Conservation (phyloP, 2,329 filamentous ascomycete species). For the Massarina eburnea region DNA sequence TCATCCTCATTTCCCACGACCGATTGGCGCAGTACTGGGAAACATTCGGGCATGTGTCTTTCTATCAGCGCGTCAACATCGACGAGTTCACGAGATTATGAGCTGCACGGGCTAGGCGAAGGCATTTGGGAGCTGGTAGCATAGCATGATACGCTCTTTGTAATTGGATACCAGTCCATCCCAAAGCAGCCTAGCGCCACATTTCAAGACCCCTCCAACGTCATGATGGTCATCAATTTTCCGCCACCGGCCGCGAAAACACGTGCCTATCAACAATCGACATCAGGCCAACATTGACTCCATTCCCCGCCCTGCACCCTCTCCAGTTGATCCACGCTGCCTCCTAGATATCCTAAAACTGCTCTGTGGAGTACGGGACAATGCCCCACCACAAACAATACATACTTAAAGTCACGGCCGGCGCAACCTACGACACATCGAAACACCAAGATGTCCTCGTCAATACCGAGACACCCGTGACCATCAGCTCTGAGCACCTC, state of each 20-base stretch:
- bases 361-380: too few species aligned
- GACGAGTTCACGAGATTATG: slow-evolving; percentile 43
- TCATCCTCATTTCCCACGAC: slow-evolving; percentile 78
- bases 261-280: neutral
- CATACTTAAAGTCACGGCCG: slow-evolving; percentile 78
- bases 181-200: too few species aligned
- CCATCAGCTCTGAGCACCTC: slow-evolving; percentile 65
- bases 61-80: slow-evolving; percentile 52
- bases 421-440: slow-evolving; percentile 70
- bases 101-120: too few species aligned
- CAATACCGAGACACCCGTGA: slow-evolving; percentile 66
- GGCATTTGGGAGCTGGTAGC: too few species aligned
- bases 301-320: neutral
- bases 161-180: too few species aligned
- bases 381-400: slow-evolving; percentile 67
- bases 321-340: neutral
- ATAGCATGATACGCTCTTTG: too few species aligned
- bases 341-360: neutral
- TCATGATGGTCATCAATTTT: slow-evolving; percentile 15
- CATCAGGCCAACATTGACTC: neutral
- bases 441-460: slow-evolving; percentile 75
- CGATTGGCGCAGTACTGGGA: slow-evolving; percentile 82
- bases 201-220: slow-evolving; percentile 6
- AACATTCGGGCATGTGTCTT: slow-evolving; percentile 52
- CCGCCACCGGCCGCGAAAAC: neutral